phyloP scores from a whole-genome alignment of 768 basidiomycete species.

The Hebeloma cylindrosporum region DNA sequence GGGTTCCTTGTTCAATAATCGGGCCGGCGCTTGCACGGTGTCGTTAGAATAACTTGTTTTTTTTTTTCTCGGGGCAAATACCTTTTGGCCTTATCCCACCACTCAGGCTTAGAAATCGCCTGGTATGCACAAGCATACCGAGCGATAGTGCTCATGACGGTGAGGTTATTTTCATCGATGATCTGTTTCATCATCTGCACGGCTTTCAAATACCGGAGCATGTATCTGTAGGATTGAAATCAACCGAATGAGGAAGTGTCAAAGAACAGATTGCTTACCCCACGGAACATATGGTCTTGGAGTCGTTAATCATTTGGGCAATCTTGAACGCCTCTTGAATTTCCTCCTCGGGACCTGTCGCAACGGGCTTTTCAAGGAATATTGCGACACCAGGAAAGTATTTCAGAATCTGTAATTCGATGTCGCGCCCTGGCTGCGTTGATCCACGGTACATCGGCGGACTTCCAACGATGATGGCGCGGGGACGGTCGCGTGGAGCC shows the following conservation, averaged over 20 bases:
- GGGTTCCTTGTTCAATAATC: conserved; percentile 90
- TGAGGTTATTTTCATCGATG: conserved; percentile 89
- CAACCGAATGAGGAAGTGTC: not conserved
- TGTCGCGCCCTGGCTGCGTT: conserved; percentile 69
- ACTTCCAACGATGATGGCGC: conserved; percentile 84
- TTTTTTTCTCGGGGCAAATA: conserved; percentile 19
- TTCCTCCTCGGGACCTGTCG: conserved; percentile 73
- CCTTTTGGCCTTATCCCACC: conserved; percentile 95
- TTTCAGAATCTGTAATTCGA: conserved; percentile 86
- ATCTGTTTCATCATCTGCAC: conserved; percentile 97
- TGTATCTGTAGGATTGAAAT: conserved; percentile 55
- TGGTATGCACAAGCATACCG: conserved; percentile 92
- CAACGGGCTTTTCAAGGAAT: conserved; percentile 92
- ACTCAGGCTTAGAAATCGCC: conserved; percentile 76
- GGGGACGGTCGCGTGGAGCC: conserved; percentile 64
- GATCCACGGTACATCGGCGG: conserved; percentile 94
- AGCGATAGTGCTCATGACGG: conserved; percentile 94
- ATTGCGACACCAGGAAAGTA: conserved; percentile 85
- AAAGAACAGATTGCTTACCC: conserved; percentile 51
- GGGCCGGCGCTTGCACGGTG: conserved; percentile 62
- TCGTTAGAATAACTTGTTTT: conserved; percentile 4
- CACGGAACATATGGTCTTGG: conserved; percentile 81
- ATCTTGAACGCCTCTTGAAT: conserved; percentile 70
- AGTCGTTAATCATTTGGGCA: conserved; percentile 67
- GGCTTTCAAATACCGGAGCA: conserved; percentile 91